phyloP scores from a whole-genome alignment of 768 basidiomycete genomes.

The Leucogyrophana mollusca region DNA sequence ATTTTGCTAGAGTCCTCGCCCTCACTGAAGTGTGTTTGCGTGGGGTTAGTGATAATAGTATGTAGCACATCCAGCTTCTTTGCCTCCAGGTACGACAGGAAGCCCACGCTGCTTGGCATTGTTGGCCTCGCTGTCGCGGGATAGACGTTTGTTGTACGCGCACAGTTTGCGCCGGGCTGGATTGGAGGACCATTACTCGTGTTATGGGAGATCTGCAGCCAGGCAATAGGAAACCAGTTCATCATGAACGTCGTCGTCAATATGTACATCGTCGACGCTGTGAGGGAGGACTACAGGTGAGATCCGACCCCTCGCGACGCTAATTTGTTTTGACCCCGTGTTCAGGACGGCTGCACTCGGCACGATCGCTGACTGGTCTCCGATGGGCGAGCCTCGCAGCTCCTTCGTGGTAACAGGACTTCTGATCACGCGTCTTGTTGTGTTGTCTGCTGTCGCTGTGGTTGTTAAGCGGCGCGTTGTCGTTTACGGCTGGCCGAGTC shows the following conservation, averaged over 20 bases:
- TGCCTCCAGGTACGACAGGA: constrained; percentile 26
- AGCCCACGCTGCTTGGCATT: constrained; percentile 14
- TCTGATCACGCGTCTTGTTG: neutral
- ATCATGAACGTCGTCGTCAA: constrained; percentile 19
- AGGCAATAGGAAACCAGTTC: constrained; percentile 8
- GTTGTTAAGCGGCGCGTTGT: constrained; percentile 20
- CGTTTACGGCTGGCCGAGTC: constrained; percentile 27
- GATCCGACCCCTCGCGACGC: neutral
- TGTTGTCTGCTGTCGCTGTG: neutral
- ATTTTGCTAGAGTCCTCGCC: neutral
- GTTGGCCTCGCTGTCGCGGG: constrained; percentile 10
- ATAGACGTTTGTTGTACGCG: constrained; percentile 12
- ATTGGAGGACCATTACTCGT: constrained; percentile 13
- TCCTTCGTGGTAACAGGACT: neutral
- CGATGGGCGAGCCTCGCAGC: constrained; percentile 18
- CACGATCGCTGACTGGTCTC: constrained; percentile 25
- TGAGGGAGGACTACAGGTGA: constrained; percentile 23
- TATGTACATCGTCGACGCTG: constrained; percentile 28
- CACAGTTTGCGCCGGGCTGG: constrained; percentile 14
- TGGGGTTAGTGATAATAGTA: constrained; percentile 17
- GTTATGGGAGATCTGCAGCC: constrained; percentile 14
- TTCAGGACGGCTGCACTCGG: constrained; percentile 25
- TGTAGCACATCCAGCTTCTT: constrained; percentile 22
- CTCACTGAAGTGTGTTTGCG: constrained; percentile 4
- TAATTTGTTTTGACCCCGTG: neutral